These are phyloP conservation scores for Fomitopsis palustris DNA, from an alignment of 1,284 basidiomycete species.

Conservation along the genomic window DNA sequence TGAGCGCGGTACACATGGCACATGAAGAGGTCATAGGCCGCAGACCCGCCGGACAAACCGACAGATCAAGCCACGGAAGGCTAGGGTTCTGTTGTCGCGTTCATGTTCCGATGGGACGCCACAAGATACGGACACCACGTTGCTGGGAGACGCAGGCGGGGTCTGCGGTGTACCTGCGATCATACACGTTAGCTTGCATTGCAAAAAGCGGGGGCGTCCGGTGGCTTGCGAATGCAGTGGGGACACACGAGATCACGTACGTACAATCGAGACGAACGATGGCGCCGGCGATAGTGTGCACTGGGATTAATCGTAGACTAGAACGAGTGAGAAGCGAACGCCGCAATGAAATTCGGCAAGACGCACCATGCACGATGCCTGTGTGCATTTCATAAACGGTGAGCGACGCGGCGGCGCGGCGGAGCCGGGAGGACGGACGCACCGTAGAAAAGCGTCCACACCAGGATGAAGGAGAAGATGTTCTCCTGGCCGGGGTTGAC, in stretches of 20 bases:
- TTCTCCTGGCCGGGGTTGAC: slow-evolving; percentile 84
- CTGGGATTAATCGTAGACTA: slow-evolving; percentile 24
- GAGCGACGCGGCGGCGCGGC: background rate
- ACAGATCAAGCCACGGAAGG: background rate
- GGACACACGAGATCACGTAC: background rate
- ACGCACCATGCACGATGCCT: slow-evolving; percentile 28
- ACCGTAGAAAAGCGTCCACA: slow-evolving; percentile 91
- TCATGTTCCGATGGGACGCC: background rate
- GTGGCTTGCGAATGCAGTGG: background rate
- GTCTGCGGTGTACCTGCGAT: background rate
- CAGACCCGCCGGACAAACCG: background rate
- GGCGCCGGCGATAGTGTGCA: background rate
- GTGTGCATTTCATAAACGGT: slow-evolving; percentile 10
- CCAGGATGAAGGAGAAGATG: slow-evolving; percentile 79
- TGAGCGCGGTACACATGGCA: background rate
- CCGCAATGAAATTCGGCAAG: slow-evolving; percentile 1
- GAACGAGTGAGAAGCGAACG: slow-evolving; percentile 9
- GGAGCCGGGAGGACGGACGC: slow-evolving; percentile 25
- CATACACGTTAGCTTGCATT: background rate
- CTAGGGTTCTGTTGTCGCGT: background rate
- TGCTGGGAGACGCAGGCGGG: background rate
- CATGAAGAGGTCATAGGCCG: background rate
- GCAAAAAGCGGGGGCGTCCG: background rate
- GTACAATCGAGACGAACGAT: background rate
- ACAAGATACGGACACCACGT: background rate